Base-by-base conservation (phyloP, 2,329 filamentous ascomycete species). In the Aaosphaeria arxii region DNA sequence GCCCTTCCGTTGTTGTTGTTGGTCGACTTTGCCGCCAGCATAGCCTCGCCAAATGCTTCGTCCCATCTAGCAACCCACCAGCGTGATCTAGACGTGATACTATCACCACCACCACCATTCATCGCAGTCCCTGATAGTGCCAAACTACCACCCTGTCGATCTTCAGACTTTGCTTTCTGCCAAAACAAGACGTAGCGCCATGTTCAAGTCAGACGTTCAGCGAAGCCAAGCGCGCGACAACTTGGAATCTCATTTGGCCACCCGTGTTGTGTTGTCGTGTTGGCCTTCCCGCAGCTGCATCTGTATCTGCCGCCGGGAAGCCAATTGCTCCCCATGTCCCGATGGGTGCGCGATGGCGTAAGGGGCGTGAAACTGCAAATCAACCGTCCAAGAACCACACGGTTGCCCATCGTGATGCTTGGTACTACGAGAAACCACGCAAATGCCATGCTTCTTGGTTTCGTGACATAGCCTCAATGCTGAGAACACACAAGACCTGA, bases 381-480 rank as follows among this genome's bases (percentile, higher is more conserved):
- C 32, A 31, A 29, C 41, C 36, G 35, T 24, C 42, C 30, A 36
- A 42, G 45, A 42, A 50, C 50, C 50, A 52, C 49, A 47, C 35
- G 30, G n/a, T 36, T 36, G 9, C n/a, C 9, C 33, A n/a, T 36
- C 33, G 33, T 36, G 9, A n/a, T 24, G n/a, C 33, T 9, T 9
- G 9, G 33, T n/a, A n/a, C 33, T 36, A 9, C 33, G 33, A 36
- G 7, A 39, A 17, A 46, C 39, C 24, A 5, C 35, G 36, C 43
- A 46, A n/a, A 39, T 49, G 43, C 39, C 46, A 48, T 45, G 32
- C 5, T 36, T 50, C 47, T 50, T 46, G 47, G 47, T 44, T 11
- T 36, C 33, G 17, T 24, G n/a, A 36, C 46, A 44, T 39, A 49
- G 50, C 50, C 50, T 43, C 50, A 49, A 44, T 42, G 30, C 29